Conservation (phyloP, 371 early-diverging fungal species). For the Apophysomyces variabilis region DNA sequence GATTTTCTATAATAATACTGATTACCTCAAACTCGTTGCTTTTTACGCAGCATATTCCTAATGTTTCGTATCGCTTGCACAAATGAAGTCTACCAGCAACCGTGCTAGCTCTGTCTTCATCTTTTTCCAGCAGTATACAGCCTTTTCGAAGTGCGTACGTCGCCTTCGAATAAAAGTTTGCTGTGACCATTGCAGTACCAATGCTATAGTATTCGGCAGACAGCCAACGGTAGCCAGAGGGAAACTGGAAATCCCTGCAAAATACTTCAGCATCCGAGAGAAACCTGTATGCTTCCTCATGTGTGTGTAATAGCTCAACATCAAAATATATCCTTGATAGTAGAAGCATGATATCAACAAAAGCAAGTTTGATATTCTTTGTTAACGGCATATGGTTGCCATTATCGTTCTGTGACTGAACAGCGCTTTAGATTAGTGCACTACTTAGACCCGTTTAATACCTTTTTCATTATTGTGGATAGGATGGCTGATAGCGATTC, state of each 20-base stretch:
- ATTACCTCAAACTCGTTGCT: constrained; percentile 32
- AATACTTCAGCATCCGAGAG: constrained; percentile 33
- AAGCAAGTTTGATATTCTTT: constrained; percentile 24
- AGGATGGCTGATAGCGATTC: constrained; percentile 24
- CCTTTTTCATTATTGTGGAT: constrained; percentile 25
- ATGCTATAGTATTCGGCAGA: constrained; percentile 39
- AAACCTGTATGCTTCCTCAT: constrained; percentile 36
- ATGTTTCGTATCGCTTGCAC: constrained; percentile 46
- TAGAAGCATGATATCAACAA: constrained; percentile 42
- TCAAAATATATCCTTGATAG: constrained; percentile 36
- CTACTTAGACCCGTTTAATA: constrained; percentile 1
- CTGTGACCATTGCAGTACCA: constrained; percentile 38
- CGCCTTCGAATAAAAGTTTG: constrained; percentile 26
- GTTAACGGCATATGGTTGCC: not conserved
- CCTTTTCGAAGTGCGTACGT: constrained; percentile 43
- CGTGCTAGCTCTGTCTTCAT: constrained; percentile 21
- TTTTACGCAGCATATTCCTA: constrained; percentile 44
- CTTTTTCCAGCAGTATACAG: constrained; percentile 39
- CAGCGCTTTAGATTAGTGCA: not conserved
- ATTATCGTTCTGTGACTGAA: not conserved
- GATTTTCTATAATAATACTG: not conserved
- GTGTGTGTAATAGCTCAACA: constrained; percentile 26
- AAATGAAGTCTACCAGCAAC: constrained; percentile 38
- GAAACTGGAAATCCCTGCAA: constrained; percentile 28
- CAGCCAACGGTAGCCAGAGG: constrained; percentile 41